These are phyloP conservation scores for Pachyrhizus erosus DNA, from an alignment of 306 rosid genomes.

Conservation along the genomic window DNA sequence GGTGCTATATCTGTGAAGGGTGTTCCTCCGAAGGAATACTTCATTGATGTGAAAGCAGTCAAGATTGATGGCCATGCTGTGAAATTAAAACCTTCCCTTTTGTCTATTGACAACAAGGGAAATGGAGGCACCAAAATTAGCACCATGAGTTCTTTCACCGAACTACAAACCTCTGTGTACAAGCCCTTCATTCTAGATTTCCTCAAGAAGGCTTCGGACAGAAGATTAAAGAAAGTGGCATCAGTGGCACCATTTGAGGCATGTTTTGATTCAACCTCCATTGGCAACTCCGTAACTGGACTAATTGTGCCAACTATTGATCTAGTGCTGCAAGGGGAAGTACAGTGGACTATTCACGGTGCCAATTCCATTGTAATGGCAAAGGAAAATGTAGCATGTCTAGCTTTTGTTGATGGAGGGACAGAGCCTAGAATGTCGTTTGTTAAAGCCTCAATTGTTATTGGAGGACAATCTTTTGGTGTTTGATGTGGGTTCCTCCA, in stretches of 20 bases:
- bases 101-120: constrained; percentile 27
- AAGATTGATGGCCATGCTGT: constrained; percentile 37
- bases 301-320: constrained; percentile 41
- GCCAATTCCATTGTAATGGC: constrained; percentile 42
- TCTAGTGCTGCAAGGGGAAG: constrained; percentile 31
- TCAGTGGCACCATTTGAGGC: constrained; percentile 45
- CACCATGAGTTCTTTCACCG: constrained; percentile 25
- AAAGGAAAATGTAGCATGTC: constrained; percentile 39
- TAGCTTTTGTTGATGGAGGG: constrained; percentile 45
- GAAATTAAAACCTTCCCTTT: constrained; percentile 33
- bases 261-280: constrained; percentile 38
- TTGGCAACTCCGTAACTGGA: not conserved
- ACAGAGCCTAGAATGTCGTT: constrained; percentile 8
- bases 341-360: constrained; percentile 39
- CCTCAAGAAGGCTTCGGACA: constrained; percentile 37
- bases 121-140: constrained; percentile 39
- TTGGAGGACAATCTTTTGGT: constrained; percentile 38
- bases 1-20: not conserved
- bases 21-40: constrained; percentile 30
- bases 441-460: constrained; percentile 30
- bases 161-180: constrained; percentile 30
- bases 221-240: constrained; percentile 39
- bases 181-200: constrained; percentile 36
- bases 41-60: constrained; percentile 36
- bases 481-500: constrained; percentile 33